Conservation (phyloP, 2,329 filamentous ascomycete species). For the Colletotrichum falcatum region DNA sequence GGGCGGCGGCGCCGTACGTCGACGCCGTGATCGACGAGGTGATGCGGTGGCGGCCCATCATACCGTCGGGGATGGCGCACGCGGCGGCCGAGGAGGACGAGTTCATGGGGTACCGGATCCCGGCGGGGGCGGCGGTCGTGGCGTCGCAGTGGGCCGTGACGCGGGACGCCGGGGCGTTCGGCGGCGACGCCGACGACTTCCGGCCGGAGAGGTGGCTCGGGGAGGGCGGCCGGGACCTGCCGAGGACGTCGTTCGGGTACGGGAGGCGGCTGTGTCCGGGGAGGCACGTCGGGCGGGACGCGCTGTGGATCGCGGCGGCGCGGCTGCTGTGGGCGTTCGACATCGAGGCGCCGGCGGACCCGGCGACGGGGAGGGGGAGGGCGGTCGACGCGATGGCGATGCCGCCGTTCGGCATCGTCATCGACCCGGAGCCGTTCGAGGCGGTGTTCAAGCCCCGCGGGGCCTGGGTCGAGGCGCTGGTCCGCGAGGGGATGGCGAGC, state of each 20-base stretch:
- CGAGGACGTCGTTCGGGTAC: slow-evolving; percentile 52
- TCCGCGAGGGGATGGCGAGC: not conserved
- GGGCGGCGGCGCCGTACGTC: slow-evolving; percentile 46
- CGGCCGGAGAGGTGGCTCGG: slow-evolving; percentile 62
- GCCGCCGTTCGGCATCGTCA: not conserved
- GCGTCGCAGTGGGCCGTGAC: slow-evolving; percentile 55
- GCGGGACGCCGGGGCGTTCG: slow-evolving; percentile 56
- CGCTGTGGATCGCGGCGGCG: slow-evolving; percentile 55
- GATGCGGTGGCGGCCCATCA: slow-evolving; percentile 48
- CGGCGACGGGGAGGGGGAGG: not conserved
- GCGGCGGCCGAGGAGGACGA: slow-evolving; percentile 49
- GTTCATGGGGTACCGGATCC: slow-evolving; percentile 46
- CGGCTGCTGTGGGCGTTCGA: slow-evolving; percentile 64
- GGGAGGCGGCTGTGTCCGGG: slow-evolving; percentile 59
- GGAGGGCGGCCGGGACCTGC: slow-evolving; percentile 19
- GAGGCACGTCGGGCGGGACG: slow-evolving; percentile 59
- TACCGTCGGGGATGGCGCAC: slow-evolving; percentile 53
- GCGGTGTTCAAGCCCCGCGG: slow-evolving; percentile 15
- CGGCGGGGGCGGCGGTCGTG: slow-evolving; percentile 52
- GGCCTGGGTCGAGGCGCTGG: slow-evolving; percentile 18
- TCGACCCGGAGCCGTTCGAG: slow-evolving; percentile 9
- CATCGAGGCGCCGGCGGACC: slow-evolving; percentile 43
- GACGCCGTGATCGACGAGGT: slow-evolving; percentile 48
- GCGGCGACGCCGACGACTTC: slow-evolving; percentile 58
- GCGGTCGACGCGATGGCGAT: slow-evolving; percentile 7